Percentiles rank a stretch among this genome's conserved stretches.
Evolutionary conservation across 495 filamentous ascomycete genomes (phyloP).

Genomic region (Penicillium daleae): DNA sequence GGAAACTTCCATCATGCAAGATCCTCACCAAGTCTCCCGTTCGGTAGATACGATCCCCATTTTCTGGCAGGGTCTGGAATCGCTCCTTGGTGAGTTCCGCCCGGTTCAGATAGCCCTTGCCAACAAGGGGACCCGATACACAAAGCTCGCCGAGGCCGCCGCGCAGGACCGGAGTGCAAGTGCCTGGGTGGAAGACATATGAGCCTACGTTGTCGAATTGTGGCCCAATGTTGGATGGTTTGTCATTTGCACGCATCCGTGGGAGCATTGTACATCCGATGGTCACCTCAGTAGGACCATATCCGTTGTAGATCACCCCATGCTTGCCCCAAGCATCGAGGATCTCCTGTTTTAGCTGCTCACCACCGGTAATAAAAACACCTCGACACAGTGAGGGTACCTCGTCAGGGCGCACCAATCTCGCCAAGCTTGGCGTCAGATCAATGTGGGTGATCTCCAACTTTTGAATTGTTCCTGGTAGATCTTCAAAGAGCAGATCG

Average conservation of each 20-base stretch:
- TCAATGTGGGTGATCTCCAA: conserved; percentile 86
- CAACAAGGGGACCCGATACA: conserved; percentile 82
- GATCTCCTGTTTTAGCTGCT: conserved; percentile 49
- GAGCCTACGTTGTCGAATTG: conserved; percentile 83
- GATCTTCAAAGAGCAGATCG: conserved; percentile 77
- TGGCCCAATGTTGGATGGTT: conserved; percentile 81
- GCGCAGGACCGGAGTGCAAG: conserved; percentile 69
- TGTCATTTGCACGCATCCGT: conserved; percentile 69
- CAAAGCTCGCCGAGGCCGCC: conserved; percentile 87
- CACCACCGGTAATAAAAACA: conserved; percentile 47
- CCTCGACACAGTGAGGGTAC: conserved; percentile 40
- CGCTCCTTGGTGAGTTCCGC: conserved; percentile 54
- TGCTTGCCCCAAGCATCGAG: conserved; percentile 50
- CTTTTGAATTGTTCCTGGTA: conserved; percentile 67
- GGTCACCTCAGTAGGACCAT: conserved; percentile 87
- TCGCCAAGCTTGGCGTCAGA: conserved; percentile 51
- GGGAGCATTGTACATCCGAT: conserved; percentile 80
- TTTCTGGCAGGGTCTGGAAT: conserved; percentile 41
- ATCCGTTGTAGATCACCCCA: conserved; percentile 52
- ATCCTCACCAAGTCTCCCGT: conserved; percentile 55
- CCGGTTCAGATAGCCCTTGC: conserved; percentile 83
- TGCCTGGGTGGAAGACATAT: conserved; percentile 73
- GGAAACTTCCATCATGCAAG: conserved; percentile 50
- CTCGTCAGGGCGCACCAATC: conserved; percentile 44
- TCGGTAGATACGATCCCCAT: conserved; percentile 48